These are phyloP conservation scores for Naegleria gruberi DNA, from an alignment of 208 protist genomes.

Conservation along the genomic window DNA sequence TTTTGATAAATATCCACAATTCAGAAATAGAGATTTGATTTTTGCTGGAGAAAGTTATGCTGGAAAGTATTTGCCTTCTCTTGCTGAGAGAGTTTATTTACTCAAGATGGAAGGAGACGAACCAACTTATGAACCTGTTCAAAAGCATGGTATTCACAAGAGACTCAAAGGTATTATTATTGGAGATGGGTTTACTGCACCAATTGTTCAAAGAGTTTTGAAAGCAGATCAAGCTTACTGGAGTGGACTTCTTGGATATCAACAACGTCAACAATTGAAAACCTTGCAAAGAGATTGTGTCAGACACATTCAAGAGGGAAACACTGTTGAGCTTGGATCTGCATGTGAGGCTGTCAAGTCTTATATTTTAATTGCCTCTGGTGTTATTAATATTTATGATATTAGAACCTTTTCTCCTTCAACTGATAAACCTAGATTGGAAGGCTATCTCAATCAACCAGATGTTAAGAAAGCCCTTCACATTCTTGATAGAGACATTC, in stretches of 20 bases:
- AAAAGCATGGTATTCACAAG: background rate
- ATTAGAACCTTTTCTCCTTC: conserved; percentile 32
- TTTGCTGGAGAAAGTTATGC: conserved; percentile 10
- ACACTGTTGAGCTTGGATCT: background rate
- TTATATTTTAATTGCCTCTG: conserved; percentile 39
- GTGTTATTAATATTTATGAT: conserved; percentile 32
- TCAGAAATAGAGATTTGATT: conserved; percentile 14
- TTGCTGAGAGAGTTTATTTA: background rate
- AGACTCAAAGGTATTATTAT: background rate
- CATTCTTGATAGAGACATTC: background rate
- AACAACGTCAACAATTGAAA: background rate
- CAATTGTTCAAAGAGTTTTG: background rate
- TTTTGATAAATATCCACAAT: conserved; percentile 30
- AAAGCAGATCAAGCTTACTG: conserved; percentile 7
- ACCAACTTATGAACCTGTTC: conserved; percentile 28
- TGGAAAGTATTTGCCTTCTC: conserved; percentile 19
- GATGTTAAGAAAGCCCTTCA: conserved; percentile 28
- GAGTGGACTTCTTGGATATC: background rate
- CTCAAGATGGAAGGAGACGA: conserved; percentile 29
- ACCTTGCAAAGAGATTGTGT: background rate
- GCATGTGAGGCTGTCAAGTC: background rate
- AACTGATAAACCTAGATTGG: conserved; percentile 38
- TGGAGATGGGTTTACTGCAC: background rate
- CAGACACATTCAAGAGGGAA: conserved; percentile 1
- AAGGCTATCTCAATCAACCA: conserved; percentile 24